Evolutionary conservation across 1,139 yeast genomes (phyloP), one percentile per base, ranked within the genome.

Genomic region (Geotrichum restrictum): DNA sequence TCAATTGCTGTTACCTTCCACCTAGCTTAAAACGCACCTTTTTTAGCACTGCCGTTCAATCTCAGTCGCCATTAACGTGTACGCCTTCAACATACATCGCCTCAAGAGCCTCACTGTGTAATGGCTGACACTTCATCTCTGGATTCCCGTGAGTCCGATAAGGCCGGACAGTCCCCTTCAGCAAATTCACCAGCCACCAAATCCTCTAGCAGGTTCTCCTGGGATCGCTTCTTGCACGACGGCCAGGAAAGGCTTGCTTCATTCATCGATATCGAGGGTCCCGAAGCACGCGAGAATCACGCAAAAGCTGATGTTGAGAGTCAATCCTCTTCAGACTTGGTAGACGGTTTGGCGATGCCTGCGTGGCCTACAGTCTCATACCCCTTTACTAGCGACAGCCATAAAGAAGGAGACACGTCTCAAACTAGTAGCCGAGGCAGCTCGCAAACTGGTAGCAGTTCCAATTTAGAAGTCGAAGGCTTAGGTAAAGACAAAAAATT

Each of bases 211-310:
- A 19, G 42, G 36, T 52, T 52, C 37, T 52, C 55, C 11, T 52
- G 55, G 55, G 52, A 49, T 13, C 41, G 41, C 10, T 21, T 52
- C 10, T 21, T 48, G 6, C 48, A 45, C n/a, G 52, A 52, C 6
- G 54, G 54, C 14, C 54, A 52, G 32, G 49, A 52, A 27, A 39
- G 29, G 32, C 40, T 51, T n/a, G 46, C 49, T 7, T 18, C 45
- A 3, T 29, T 50, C 14, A 50, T 50, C 11, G 53, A 50, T 21
- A 38, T 39, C 39, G 48, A 43, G 24, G 45, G 31, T 13, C 47
- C 38, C n/a, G 44, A 40, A 24, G 33, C 27, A 13, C 22, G 10
- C 33, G 48, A 43, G 24, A 40, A 27, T 19, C 47, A 37, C n/a
- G 33, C 21, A 24, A 31, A 11, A 7, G 24, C 18, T n/a, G 19